phyloP scores from a whole-genome alignment of 257 asterid species.

The Lithospermum erythrorhizon region DNA sequence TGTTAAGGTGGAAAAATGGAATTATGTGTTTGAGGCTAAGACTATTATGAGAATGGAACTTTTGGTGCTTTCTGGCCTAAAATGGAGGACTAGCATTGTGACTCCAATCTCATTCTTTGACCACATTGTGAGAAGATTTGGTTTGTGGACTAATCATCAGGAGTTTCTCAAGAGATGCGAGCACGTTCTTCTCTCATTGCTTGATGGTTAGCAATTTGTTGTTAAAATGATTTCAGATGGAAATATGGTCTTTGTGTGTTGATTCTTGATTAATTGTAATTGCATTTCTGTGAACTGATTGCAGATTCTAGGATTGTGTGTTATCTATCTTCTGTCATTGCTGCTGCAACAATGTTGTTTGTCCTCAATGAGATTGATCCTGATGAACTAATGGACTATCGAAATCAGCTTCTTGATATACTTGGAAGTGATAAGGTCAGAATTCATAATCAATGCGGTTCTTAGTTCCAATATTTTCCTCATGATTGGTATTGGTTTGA shows the following conservation, averaged over 20 bases:
- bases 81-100: slow-evolving; percentile 82
- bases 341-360: slow-evolving; percentile 27
- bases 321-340: slow-evolving; percentile 45
- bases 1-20: slow-evolving; percentile 53
- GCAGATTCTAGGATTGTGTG: slow-evolving; percentile 57
- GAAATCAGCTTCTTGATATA: slow-evolving; percentile 22
- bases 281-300: background rate
- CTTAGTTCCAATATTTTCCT: background rate
- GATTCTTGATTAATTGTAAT: background rate
- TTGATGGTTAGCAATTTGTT: slow-evolving; percentile 40
- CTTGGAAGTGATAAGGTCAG: slow-evolving; percentile 31
- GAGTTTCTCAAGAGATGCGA: slow-evolving; percentile 59
- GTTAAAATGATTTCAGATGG: background rate
- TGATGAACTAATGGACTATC: slow-evolving; percentile 16
- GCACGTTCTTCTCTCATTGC: slow-evolving; percentile 39
- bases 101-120: slow-evolving; percentile 79
- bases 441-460: background rate
- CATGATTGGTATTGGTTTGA: background rate
- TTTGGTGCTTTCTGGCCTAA: slow-evolving; percentile 56
- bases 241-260: background rate
- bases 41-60: slow-evolving; percentile 90
- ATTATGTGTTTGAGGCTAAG: slow-evolving; percentile 68
- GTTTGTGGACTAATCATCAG: slow-evolving; percentile 34
- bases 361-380: slow-evolving; percentile 27
- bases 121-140: slow-evolving; percentile 72